phyloP scores from a whole-genome alignment of 2,329 filamentous ascomycete genomes.

The Lachnellula hyalina region DNA sequence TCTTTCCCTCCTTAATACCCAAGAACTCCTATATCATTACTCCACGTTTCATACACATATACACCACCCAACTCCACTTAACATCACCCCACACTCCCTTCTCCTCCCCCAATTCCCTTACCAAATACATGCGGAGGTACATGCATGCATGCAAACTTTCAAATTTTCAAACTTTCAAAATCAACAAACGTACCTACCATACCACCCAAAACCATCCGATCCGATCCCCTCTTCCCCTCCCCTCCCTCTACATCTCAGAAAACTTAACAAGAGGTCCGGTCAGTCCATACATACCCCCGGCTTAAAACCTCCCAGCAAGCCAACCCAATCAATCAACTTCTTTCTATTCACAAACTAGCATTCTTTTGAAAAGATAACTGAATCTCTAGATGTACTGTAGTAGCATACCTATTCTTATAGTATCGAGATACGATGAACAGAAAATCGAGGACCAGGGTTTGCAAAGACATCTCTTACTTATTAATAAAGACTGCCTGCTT shows the following conservation, averaged over 20 bases:
- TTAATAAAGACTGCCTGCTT: not conserved
- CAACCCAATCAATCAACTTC: not conserved
- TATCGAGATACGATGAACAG: not conserved
- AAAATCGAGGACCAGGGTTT: not conserved
- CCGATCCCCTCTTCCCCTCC: conserved; percentile 20
- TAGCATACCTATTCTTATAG: not conserved
- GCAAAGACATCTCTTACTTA: not conserved
- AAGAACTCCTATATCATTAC: conserved; percentile 20
- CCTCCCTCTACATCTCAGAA: conserved; percentile 21
- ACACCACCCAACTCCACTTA: not conserved
- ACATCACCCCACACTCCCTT: too few relatives aligned
- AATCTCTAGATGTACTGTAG: too few relatives aligned
- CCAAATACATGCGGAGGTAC: too few relatives aligned
- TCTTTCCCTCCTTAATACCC: conserved; percentile 13
- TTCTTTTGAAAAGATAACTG: not conserved
- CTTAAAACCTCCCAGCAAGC: not conserved
- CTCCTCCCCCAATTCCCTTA: too few relatives aligned
- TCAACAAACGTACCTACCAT: not conserved
- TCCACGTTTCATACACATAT: conserved; percentile 23
- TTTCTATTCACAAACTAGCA: not conserved
- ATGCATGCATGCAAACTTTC: too few relatives aligned
- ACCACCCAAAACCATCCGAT: conserved; percentile 12
- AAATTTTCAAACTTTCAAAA: not conserved
- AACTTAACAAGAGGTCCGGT: conserved; percentile 16
- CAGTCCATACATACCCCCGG: conserved; percentile 14